Base-by-base conservation (phyloP, 805 yeast genomes). In the Starmerella kuoi region DNA sequence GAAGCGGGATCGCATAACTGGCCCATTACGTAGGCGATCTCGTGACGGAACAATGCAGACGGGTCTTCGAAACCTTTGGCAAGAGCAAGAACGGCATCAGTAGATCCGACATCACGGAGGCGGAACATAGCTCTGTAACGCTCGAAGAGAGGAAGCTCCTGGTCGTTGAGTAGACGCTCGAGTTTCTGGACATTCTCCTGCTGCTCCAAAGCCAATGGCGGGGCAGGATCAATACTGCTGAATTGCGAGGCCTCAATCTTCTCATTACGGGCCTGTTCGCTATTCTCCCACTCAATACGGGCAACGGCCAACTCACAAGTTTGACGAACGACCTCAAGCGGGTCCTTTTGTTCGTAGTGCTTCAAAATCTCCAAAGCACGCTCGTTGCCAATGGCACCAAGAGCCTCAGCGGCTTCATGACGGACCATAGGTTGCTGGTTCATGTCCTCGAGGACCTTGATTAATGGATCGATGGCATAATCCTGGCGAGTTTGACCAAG, bases 61-160 rank as follows among this genome's bases (percentile, higher is more conserved):
- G 84, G 77, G 60, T 91, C 98, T 42, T 68, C 73, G 57, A 91
- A 85, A 1, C 97, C 97, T 12, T 81, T 61, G 14, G 95, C 95
- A 43, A 91, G 70, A 0, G 97, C 98, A 45, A 79, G 68, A 58
- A 93, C 82, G 3, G 97, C 96, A 55, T 85, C 96, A 55, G 80
- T 83, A 25, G 87, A 77, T 42, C 94, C 96, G 57, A 91, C 73
- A 61, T 93, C 98, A 65, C 99, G 76, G 52, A 91, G 72, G 60
- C 98, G 75, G 71, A 91, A 91, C 98, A 91, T 91, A 49, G 96
- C 98, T 64, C 98, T 74, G 67, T 91, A 91, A 64, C 98, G 77
- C 64, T 86, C 87, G 60, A 91, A 91, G 52, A 91, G 70, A 14
- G 96, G 82, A 55, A 70, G 71, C 1, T 63, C 60, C 61, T 82